These are phyloP conservation scores for Erodium chrysanthum DNA, from an alignment of 441 rosid genomes.

Conservation along the genomic window DNA sequence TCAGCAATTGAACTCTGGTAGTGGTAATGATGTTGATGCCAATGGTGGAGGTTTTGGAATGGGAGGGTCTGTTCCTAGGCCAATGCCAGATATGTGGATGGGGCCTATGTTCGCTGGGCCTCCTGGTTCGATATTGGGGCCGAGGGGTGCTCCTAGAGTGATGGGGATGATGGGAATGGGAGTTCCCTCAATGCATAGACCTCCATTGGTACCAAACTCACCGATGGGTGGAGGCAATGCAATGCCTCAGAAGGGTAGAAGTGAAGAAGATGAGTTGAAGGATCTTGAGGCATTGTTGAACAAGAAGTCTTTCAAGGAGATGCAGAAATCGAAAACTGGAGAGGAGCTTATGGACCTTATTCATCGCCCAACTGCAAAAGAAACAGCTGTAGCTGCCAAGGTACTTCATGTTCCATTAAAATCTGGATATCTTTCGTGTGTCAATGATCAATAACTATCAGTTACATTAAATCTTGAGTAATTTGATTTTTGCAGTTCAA, in stretches of 20 bases:
- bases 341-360: conserved; percentile 87
- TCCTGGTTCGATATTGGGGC: conserved; percentile 16
- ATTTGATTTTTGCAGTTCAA: conserved; percentile 51
- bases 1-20: conserved; percentile 22
- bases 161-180: conserved; percentile 24
- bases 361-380: conserved; percentile 85
- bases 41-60: conserved; percentile 24
- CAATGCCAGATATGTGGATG: conserved; percentile 63
- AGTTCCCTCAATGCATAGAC: conserved; percentile 20
- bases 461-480: conserved; percentile 7
- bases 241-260: conserved; percentile 35
- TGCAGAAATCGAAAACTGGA: conserved; percentile 80
- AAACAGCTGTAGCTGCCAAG: conserved; percentile 86
- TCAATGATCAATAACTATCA: not conserved
- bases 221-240: not conserved
- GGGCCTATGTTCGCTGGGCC: conserved; percentile 21
- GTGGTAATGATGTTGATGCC: not conserved
- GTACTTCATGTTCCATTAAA: conserved; percentile 32
- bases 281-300: conserved; percentile 78
- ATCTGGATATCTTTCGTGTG: too few relatives aligned
- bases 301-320: conserved; percentile 80
- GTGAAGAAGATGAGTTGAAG: conserved; percentile 78
- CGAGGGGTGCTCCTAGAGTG: conserved; percentile 18
- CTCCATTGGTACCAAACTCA: conserved; percentile 18
- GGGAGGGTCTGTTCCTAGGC: conserved; percentile 33